Evolutionary conservation across 805 yeast species (phyloP).

Genomic region (Pichia deserticola): DNA sequence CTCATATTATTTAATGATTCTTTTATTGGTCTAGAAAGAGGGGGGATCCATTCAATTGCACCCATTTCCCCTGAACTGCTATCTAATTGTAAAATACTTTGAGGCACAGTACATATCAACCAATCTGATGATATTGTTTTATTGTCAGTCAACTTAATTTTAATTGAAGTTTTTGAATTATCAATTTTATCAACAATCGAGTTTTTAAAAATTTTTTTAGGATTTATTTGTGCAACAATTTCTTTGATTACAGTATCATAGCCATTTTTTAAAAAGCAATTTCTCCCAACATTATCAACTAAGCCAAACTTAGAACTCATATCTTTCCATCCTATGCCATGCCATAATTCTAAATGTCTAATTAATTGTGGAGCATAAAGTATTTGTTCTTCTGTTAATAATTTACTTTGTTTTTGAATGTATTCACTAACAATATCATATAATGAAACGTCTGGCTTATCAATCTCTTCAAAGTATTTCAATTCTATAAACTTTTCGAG

Average conservation of each 20-base stretch:
- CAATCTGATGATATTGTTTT: conserved; percentile 38
- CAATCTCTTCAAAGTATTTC: conserved; percentile 43
- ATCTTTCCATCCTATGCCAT: conserved; percentile 60
- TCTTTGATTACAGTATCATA: conserved; percentile 46
- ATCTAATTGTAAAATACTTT: conserved; percentile 50
- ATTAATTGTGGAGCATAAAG: conserved; percentile 43
- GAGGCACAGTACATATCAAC: conserved; percentile 70
- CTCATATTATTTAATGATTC: conserved; percentile 42
- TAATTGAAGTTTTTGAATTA: conserved; percentile 20
- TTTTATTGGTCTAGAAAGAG: conserved; percentile 39
- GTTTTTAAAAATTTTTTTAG: conserved; percentile 31
- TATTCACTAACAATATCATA: conserved; percentile 38
- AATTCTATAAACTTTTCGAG: conserved; percentile 52
- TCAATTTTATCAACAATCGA: conserved; percentile 36
- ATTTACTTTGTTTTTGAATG: conserved; percentile 35
- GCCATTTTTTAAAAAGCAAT: conserved; percentile 60
- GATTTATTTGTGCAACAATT: conserved; percentile 34
- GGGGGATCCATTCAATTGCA: conserved; percentile 49
- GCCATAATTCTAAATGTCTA: conserved; percentile 69
- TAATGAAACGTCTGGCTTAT: conserved; percentile 44
- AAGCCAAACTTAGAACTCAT: conserved; percentile 63
- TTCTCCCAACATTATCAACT: conserved; percentile 72
- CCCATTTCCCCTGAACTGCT: conserved; percentile 27
- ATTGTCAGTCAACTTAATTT: conserved; percentile 31
- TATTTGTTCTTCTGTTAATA: conserved; percentile 46